Conservation (phyloP, 129 eudicot species). For the Scalesia atractyloides region DNA sequence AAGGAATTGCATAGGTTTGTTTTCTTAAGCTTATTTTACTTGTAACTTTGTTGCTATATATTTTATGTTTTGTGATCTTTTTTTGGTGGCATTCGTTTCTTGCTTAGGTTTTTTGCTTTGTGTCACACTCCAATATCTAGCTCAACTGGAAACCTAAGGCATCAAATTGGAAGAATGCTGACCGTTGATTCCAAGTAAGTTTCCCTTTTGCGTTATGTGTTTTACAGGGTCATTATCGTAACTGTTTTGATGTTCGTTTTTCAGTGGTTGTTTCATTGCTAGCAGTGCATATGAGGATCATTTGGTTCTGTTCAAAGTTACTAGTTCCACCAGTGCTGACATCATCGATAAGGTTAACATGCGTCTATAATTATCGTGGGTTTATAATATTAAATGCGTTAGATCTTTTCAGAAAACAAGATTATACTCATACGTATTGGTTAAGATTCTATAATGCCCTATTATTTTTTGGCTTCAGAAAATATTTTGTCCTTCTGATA, state of each 20-base stretch:
- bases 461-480: constrained; percentile 43
- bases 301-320: constrained; percentile 72
- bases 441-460: constrained; percentile 4
- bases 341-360: constrained; percentile 73
- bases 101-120: constrained; percentile 67
- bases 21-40: constrained; percentile 10
- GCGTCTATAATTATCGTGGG: neutral
- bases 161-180: constrained; percentile 86
- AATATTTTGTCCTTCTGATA: constrained; percentile 67
- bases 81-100: constrained; percentile 9
- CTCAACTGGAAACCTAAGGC: constrained; percentile 76
- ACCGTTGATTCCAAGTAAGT: constrained; percentile 84
- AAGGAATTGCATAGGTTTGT: constrained; percentile 91
- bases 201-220: constrained; percentile 21
- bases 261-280: constrained; percentile 89
- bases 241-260: constrained; percentile 30
- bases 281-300: constrained; percentile 77
- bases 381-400: neutral
- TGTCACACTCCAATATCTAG: constrained; percentile 68
- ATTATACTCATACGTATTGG: constrained; percentile 3
- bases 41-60: constrained; percentile 5
- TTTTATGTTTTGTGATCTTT: constrained; percentile 5
- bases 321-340: constrained; percentile 55
- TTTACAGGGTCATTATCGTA: neutral
- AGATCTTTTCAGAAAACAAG: constrained; percentile 3